Percentiles rank a stretch among this genome's conserved stretches.
Conservation (phyloP, 768 basidiomycete species). For the Agrocybe chaxingu region DNA sequence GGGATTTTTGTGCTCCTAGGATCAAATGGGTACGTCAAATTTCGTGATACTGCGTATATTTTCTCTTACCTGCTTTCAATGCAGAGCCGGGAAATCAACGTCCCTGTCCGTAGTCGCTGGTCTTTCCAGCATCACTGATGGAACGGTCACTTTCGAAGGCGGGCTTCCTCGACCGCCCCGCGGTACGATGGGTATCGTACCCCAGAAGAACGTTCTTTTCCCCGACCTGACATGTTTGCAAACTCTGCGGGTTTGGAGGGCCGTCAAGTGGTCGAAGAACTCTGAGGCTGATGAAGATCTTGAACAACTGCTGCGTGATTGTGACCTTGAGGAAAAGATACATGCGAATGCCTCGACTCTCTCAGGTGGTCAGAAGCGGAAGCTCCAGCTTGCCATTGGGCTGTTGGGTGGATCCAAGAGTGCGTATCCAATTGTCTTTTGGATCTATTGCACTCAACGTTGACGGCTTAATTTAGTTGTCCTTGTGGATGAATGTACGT, state of each 20-base stretch:
- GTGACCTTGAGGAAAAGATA: conserved; percentile 71
- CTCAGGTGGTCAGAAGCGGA: conserved; percentile 80
- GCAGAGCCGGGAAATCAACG: conserved; percentile 77
- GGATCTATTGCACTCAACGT: background rate
- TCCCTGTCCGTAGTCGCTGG: conserved; percentile 64
- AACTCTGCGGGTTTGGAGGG: conserved; percentile 69
- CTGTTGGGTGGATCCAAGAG: conserved; percentile 73
- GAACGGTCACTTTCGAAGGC: conserved; percentile 54
- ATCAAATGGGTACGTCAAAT: conserved; percentile 55
- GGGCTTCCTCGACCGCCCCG: conserved; percentile 51
- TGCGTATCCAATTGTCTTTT: conserved; percentile 18
- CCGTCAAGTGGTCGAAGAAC: conserved; percentile 60
- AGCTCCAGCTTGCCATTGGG: conserved; percentile 80
- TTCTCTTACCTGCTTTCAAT: conserved; percentile 1
- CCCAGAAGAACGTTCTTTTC: conserved; percentile 82
- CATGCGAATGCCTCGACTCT: conserved; percentile 62
- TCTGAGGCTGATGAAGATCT: conserved; percentile 51
- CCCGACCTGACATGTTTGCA: conserved; percentile 73
- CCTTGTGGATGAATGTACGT: conserved; percentile 70
- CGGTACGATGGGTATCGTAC: conserved; percentile 72
- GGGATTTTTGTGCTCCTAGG: conserved; percentile 80
- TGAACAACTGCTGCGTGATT: conserved; percentile 63
- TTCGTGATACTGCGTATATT: background rate
- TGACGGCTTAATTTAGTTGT: conserved; percentile 32
- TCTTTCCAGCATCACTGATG: conserved; percentile 55